Evolutionary conservation across 805 yeast species (phyloP).

Genomic region (Debaryomyces hansenii): DNA sequence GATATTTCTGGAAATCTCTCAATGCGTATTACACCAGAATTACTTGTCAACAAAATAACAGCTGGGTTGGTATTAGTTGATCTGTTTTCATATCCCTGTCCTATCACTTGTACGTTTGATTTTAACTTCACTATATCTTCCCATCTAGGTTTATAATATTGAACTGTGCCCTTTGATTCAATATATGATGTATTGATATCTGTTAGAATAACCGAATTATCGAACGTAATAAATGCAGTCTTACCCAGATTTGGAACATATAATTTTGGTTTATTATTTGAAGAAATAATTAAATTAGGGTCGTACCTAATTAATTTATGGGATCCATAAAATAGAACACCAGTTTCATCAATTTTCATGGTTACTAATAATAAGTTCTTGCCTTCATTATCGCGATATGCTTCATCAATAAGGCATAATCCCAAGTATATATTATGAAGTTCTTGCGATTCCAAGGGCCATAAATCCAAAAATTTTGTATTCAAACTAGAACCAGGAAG

Average conservation of each 20-base stretch:
- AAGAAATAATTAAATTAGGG: constrained; percentile 7
- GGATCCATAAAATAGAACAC: constrained; percentile 58
- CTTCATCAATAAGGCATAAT: constrained; percentile 21
- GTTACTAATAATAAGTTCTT: constrained; percentile 52
- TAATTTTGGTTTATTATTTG: constrained; percentile 42
- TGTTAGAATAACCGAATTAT: constrained; percentile 61
- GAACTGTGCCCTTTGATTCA: constrained; percentile 15
- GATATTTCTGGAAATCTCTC: constrained; percentile 40
- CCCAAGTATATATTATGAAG: constrained; percentile 45
- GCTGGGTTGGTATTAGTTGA: constrained; percentile 40
- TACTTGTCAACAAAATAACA: constrained; percentile 46
- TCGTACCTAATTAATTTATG: constrained; percentile 57
- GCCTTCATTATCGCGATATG: constrained; percentile 11
- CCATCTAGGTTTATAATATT: constrained; percentile 59
- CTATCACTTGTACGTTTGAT: constrained; percentile 51
- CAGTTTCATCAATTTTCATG: constrained; percentile 49
- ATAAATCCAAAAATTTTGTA: constrained; percentile 63
- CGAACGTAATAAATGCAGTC: constrained; percentile 61
- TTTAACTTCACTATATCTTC: constrained; percentile 73
- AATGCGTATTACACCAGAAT: constrained; percentile 62
- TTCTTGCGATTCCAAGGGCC: constrained; percentile 41
- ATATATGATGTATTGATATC: constrained; percentile 49
- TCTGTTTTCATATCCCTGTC: constrained; percentile 54
- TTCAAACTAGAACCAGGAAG: constrained; percentile 46
- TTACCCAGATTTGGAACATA: constrained; percentile 57